phyloP scores from a whole-genome alignment of 352 stramenopile species.

The Blastocystis hominis region DNA sequence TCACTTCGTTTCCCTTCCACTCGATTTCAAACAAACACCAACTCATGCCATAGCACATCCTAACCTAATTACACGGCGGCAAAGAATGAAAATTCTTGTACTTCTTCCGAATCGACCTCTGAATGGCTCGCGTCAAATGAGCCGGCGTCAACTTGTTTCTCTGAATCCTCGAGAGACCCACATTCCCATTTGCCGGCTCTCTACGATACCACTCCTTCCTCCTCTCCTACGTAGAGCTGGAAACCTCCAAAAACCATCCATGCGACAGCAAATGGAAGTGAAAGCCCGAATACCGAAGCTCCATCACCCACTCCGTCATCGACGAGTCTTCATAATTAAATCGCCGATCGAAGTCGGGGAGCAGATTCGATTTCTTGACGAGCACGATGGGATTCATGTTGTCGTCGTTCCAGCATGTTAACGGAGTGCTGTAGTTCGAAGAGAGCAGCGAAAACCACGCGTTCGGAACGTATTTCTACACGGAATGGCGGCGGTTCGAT shows the following conservation, averaged over 20 bases:
- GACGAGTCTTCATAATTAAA: neutral
- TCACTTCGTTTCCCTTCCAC: no score
- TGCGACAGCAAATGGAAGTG: constrained; percentile 21
- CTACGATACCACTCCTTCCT: neutral
- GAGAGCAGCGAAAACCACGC: neutral
- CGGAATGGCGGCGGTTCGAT: neutral
- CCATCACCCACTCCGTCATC: neutral
- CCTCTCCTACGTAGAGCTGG: neutral
- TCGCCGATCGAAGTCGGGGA: neutral
- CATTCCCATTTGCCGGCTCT: neutral
- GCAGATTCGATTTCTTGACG: neutral
- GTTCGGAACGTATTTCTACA: neutral
- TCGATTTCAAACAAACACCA: no score
- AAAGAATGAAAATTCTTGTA: neutral
- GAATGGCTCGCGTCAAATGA: neutral
- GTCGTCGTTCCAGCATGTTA: constrained; percentile 27
- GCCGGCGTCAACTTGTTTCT: neutral
- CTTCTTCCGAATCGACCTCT: neutral
- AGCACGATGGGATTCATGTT: constrained; percentile 16
- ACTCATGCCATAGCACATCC: neutral
- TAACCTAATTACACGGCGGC: neutral
- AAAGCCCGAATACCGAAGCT: neutral
- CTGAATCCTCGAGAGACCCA: neutral
- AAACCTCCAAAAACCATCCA: neutral
- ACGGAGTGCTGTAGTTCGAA: neutral